These are phyloP conservation scores for Cadophora luteo-olivacea DNA, from an alignment of 2,329 filamentous ascomycete species.

Conservation along the genomic window DNA sequence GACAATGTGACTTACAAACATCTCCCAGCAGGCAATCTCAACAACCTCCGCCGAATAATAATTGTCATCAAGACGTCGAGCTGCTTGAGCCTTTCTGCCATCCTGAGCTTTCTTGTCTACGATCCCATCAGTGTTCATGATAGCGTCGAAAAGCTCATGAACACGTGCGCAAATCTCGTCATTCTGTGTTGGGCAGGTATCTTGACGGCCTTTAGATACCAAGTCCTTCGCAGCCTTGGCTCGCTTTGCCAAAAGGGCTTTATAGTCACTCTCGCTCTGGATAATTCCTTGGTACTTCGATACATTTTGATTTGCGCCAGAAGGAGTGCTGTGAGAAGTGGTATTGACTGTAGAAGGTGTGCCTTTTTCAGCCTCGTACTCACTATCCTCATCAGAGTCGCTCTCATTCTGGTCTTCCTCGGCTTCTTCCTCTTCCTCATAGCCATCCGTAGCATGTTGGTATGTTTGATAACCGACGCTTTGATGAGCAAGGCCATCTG, in stretches of 20 bases:
- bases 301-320: too few species aligned
- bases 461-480: not conserved
- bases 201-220: not conserved
- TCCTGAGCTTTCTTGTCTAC: conserved; percentile 32
- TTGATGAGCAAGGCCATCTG: not conserved
- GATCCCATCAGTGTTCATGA: conserved; percentile 29
- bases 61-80: conserved; percentile 20
- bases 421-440: not conserved
- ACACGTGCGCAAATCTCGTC: conserved; percentile 18
- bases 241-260: not conserved
- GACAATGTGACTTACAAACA: conserved; percentile 31
- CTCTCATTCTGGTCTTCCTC: not conserved
- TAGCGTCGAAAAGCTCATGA: conserved; percentile 27
- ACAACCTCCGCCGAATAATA: conserved; percentile 24
- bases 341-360: too few species aligned
- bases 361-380: not conserved
- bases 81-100: conserved; percentile 32
- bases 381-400: not conserved
- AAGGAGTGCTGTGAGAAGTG: not conserved
- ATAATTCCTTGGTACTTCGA: not conserved
- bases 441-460: not conserved
- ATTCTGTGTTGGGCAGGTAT: not conserved
- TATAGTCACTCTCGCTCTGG: not conserved
- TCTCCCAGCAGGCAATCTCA: conserved; percentile 33
- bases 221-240: not conserved